Evolutionary conservation across 2,329 filamentous ascomycete species (phyloP), one percentile per base, ranked within the genome.

Genomic region (Neoscytalidium dimidiatum): DNA sequence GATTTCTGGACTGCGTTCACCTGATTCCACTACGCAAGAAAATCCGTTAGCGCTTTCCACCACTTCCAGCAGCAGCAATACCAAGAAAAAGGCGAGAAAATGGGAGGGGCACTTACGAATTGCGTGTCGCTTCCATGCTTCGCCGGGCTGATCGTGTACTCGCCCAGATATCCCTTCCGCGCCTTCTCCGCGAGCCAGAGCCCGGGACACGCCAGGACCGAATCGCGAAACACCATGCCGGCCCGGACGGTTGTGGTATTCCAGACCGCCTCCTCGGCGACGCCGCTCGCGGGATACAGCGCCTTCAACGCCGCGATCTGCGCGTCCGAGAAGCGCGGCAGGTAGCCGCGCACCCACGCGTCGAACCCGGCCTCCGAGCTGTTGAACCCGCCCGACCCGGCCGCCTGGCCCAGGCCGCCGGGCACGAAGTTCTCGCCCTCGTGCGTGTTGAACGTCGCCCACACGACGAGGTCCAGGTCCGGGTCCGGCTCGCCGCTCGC

Each of bases 401-500:
- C 68, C 0, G 67, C 66, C 53, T 74, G 76, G 19, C 76, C 71
- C 1, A 88, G 75, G 0, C 82, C 83, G 0, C 81, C 71, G 0
- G 85, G 85, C 23, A 87, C 77, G 69, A 90, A 89, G 67, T 85
- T 86, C 71, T 88, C 83, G 23, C 87, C 86, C 73, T 89, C 87
- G 70, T 88, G 84, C 0, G 83, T 80, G 71, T 89, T 89, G 72
- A 88, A 88, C 79, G 83, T 84, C n/a, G 81, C 79, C 67, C 83
- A 84, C 0, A 82, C 80, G 8, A 75, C 71, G n/a, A n/a, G n/a
- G n/a, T n/a, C n/a, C n/a, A n/a, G n/a, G n/a, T n/a, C n/a, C n/a
- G n/a, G n/a, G n/a, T n/a, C n/a, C n/a, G n/a, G n/a, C 1, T 83
- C 78, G 2, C 80, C 80, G 61, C 85, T 82, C 8, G 86, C 73